Evolutionary conservation across 2,329 filamentous ascomycete species (phyloP), one percentile per base, ranked within the genome.

Genomic region (Fusarium sp.): DNA sequence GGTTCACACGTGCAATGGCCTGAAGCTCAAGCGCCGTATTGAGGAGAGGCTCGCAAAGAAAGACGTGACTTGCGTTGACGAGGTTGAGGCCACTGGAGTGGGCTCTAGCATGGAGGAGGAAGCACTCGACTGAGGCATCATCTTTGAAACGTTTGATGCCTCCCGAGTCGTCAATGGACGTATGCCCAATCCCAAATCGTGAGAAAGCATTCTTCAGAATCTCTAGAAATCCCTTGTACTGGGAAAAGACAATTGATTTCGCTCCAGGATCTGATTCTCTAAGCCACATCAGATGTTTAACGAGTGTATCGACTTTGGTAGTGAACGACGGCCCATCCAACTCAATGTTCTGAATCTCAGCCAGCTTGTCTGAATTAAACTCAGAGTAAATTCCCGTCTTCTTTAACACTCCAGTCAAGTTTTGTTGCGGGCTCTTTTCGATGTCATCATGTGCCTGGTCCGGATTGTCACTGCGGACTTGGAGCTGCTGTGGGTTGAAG

Each of bases 21-120:
- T 99, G 96, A 12, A 98, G 85, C 79, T 98, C 96, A 18, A 99
- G 89, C 0, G 94, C 94, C 0, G 95, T 95, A 76, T 98, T 97
- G 72, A 98, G 89, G 5, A 98, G 84, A 4, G 96, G 96, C 77
- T 99, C 96, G 78, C 94, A 97, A 7, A 99, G 86, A 76, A 98
- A 97, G 3, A 98, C 94, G 76, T 98, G 94, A 49, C 90, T 97
- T 7, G 95, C 96, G 74, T 97, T 95, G 70, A 97, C 92, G 1
- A 99, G 87, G 66, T 97, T 98, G 30, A 99, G 84, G 0, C 96
- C 96, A 3, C 92, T 94, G 0, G 93, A 92, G 77, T 97, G 93
- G 0, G 93, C 92, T 70, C 94, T 92, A 8, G 94, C 94, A 76
- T 98, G 94, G 16, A 99, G 86, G 5, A 98, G 85, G 72, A 99